Percentiles rank a stretch among this genome's conserved stretches.
Evolutionary conservation across 352 stramenopile genomes (phyloP).

Genomic region (Saprolegnia diclina): DNA sequence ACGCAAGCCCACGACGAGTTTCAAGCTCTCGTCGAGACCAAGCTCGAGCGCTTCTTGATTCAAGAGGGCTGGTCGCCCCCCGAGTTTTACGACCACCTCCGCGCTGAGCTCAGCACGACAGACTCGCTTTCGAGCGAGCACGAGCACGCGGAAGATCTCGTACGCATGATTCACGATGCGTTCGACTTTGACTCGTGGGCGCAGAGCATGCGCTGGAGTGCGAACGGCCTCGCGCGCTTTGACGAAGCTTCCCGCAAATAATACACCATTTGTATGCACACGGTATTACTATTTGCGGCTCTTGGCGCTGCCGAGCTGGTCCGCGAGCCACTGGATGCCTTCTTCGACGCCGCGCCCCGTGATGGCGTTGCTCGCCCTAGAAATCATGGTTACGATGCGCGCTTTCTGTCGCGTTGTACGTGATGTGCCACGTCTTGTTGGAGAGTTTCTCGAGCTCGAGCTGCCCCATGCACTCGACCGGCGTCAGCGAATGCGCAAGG

Average conservation of each 20-base stretch:
- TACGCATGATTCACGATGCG: constrained; percentile 25
- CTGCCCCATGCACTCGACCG: constrained; percentile 75
- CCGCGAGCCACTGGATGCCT: constrained; percentile 73
- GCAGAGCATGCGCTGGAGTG: constrained; percentile 26
- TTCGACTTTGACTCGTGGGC: constrained; percentile 28
- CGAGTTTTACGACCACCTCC: constrained; percentile 16
- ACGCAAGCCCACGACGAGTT: constrained; percentile 19
- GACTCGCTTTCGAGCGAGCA: constrained; percentile 8
- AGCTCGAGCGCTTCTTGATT: background rate
- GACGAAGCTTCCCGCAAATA: constrained; percentile 1
- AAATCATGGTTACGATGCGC: background rate
- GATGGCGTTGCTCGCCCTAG: constrained; percentile 75
- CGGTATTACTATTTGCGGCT: constrained; percentile 40
- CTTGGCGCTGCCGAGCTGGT: constrained; percentile 62
- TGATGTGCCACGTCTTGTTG: constrained; percentile 81
- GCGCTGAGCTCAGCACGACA: background rate
- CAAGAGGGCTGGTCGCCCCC: background rate
- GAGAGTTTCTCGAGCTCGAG: constrained; percentile 71
- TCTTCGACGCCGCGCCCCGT: constrained; percentile 73
- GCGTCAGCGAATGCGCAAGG: constrained; percentile 52
- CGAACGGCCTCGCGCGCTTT: constrained; percentile 13
- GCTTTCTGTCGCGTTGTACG: constrained; percentile 37
- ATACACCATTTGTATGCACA: background rate
- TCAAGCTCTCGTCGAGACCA: constrained; percentile 13
- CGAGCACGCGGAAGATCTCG: constrained; percentile 23